Conservation (phyloP, 1,139 yeast genomes). For the Yamadazyma atmosphaerica region DNA sequence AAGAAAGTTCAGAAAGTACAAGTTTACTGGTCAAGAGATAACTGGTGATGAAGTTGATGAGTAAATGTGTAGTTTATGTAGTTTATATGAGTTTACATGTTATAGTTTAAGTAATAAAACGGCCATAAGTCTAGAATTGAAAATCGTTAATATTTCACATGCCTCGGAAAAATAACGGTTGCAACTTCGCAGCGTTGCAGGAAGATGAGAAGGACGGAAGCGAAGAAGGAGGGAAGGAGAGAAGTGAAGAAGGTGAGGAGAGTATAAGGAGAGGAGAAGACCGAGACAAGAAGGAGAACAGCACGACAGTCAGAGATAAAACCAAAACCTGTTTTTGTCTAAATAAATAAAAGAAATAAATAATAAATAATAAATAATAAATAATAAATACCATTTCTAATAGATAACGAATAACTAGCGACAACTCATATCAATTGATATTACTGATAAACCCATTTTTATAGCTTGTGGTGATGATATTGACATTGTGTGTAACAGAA, state of each 20-base stretch:
- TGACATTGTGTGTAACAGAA: constrained; percentile 21
- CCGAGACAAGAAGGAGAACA: too few relatives aligned
- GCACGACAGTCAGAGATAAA: too few relatives aligned
- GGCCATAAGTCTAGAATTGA: background rate
- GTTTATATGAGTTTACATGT: background rate
- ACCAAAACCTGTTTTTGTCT: too few relatives aligned
- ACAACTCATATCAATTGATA: constrained; percentile 22
- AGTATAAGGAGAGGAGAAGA: too few relatives aligned
- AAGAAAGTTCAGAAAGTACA: constrained; percentile 25
- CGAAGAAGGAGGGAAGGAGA: too few relatives aligned
- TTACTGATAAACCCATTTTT: constrained; percentile 32
- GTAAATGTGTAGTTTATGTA: background rate
- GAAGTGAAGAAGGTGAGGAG: too few relatives aligned
- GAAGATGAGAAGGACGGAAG: too few relatives aligned
- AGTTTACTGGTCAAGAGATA: background rate
- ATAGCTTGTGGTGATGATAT: constrained; percentile 25
- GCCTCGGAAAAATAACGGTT: too few relatives aligned
- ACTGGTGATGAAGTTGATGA: background rate
- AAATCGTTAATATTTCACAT: background rate
- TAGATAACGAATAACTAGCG: background rate
- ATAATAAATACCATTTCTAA: background rate
- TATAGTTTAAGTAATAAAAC: background rate
- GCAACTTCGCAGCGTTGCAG: too few relatives aligned
- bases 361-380: too few relatives aligned
- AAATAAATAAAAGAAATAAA: too few relatives aligned